phyloP scores from a whole-genome alignment of 345 rosid species.

The Salix arbutifolia region DNA sequence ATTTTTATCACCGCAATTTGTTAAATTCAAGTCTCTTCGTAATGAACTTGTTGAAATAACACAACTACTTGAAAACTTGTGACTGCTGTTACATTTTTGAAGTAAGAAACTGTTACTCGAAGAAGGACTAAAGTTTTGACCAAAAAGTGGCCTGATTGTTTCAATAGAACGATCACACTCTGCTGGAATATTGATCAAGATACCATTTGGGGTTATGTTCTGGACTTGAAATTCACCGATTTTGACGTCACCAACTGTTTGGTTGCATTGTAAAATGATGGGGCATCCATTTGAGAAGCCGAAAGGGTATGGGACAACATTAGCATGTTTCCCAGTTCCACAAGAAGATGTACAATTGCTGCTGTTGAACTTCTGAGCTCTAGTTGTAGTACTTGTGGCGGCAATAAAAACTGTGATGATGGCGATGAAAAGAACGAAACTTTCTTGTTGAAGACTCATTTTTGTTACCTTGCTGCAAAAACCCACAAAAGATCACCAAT shows the following conservation, averaged over 20 bases:
- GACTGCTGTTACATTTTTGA: slow-evolving; percentile 49
- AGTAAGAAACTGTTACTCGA: slow-evolving; percentile 51
- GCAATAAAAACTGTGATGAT: slow-evolving; percentile 2
- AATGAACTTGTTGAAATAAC: slow-evolving; percentile 30
- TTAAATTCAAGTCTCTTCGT: background rate
- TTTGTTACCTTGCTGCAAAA: slow-evolving; percentile 5
- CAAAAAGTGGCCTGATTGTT: slow-evolving; percentile 31
- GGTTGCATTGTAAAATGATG: slow-evolving; percentile 44
- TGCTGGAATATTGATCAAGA: slow-evolving; percentile 39
- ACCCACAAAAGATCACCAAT: background rate
- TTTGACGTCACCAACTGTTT: background rate
- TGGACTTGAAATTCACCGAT: slow-evolving; percentile 50
- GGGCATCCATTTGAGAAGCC: slow-evolving; percentile 56
- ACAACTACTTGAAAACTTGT: slow-evolving; percentile 22
- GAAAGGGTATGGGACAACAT: slow-evolving; percentile 52
- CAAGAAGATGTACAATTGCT: slow-evolving; percentile 31
- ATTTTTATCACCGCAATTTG: slow-evolving; percentile 24
- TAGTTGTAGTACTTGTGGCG: background rate
- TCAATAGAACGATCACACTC: slow-evolving; percentile 40
- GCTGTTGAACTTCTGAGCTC: slow-evolving; percentile 11
- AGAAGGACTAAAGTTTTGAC: slow-evolving; percentile 38
- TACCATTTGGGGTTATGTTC: slow-evolving; percentile 44
- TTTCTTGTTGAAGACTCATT: slow-evolving; percentile 17
- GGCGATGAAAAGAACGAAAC: background rate
- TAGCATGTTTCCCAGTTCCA: slow-evolving; percentile 21